Evolutionary conservation across 2,329 filamentous ascomycete genomes (phyloP), one percentile per base, ranked within the genome.

Genomic region (Botrytis deweyae): DNA sequence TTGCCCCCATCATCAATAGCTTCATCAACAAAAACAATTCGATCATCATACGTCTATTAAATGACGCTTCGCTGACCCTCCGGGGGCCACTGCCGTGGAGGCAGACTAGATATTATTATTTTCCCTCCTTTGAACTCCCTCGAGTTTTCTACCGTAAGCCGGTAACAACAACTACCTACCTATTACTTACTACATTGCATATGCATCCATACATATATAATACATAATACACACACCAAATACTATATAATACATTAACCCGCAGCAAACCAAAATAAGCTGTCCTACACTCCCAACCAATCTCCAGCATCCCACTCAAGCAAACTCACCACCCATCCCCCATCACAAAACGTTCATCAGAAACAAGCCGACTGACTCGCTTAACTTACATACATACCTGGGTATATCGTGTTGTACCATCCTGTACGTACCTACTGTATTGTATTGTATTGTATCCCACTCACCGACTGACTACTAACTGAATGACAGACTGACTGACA

Each of bases 201-300:
- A 68, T 68, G 66, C 66, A 68, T 68, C 33, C 66, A 68, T 68
- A 58, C n/a, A 42, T 42, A 42, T 42, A 58, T 33, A 29, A 29
- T n/a, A 62, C 59, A 63, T 63, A 38, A 52, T 25, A 36, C 64
- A 67, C 40, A 52, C 49, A 52, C 3, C 14, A 52, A n/a, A 55
- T 20, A 44, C 25, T 29, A 64, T 44, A 64, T n/a, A 16, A 44
- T 40, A 52, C 42, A 67, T 52, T n/a, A 52, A 38, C 6, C 22
- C 6, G 12, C 20, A 36, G 25, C 42, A 42, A 44, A 14, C 25
- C 9, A 68, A 40, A 49, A 25, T 42, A 29, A 64, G 8, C n/a
- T 22, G 42, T 64, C n/a, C 25, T 12, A 46, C 36, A 33, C 46
- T 38, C 18, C 8, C 33, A 40, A 55, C 25, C 36, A 38, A 68